phyloP scores from a whole-genome alignment of 2,329 filamentous ascomycete genomes.

The Cladosporium colombiae region DNA sequence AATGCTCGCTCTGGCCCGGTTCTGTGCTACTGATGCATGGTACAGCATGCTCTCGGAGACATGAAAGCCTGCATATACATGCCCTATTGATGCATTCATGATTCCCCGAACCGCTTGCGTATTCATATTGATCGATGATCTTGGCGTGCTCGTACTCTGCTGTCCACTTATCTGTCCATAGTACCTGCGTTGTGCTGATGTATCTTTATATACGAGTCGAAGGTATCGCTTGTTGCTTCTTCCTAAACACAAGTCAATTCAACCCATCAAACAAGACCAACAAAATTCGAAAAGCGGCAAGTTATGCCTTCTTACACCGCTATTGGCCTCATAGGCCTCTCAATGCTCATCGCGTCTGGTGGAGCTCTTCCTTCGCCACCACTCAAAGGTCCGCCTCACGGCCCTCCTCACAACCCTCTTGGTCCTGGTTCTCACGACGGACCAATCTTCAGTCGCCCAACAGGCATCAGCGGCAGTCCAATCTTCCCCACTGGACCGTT shows the following conservation, averaged over 20 bases:
- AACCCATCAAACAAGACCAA: neutral
- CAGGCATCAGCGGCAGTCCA: conserved; percentile 13
- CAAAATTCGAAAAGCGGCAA: neutral
- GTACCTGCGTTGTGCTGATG: neutral
- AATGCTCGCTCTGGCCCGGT: neutral
- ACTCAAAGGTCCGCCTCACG: neutral
- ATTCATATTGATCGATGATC: conserved; percentile 6
- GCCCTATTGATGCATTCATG: conserved; percentile 8
- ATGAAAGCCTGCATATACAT: neutral
- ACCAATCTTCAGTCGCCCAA: neutral
- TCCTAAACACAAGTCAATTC: neutral
- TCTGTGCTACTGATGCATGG: neutral
- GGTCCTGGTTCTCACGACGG: neutral
- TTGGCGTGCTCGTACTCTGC: neutral
- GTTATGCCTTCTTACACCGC: conserved; percentile 4
- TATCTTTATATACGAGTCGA: neutral
- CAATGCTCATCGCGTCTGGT: conserved; percentile 13
- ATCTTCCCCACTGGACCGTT: conserved; percentile 18
- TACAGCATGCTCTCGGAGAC: conserved; percentile 10
- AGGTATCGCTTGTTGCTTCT: neutral
- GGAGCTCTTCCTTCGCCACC: neutral
- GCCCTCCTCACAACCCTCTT: neutral
- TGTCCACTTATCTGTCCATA: neutral
- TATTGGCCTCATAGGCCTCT: conserved; percentile 6
- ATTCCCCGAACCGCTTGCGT: conserved; percentile 11